Base-by-base conservation (phyloP, 192 early-diverging fungal genomes). In the Ambispora gerdemannii region DNA sequence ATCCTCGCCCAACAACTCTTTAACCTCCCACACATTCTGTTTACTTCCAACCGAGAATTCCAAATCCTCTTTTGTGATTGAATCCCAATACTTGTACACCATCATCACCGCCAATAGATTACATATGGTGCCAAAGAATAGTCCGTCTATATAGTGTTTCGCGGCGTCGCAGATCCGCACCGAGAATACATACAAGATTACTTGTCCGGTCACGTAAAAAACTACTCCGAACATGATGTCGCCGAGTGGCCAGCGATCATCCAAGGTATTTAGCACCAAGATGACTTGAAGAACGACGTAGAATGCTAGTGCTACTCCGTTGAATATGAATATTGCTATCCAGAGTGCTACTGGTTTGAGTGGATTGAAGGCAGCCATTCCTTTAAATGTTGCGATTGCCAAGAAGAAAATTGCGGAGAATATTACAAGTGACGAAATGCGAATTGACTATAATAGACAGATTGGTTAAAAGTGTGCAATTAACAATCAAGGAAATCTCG, bases 71-170 rank as follows among this genome's bases (percentile, higher is more conserved):
- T 94, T 95, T 13, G 93, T 95, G 60, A 95, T 94, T 28, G 85
- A 87, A 74, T 95, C 93, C 93, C 93, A 95, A 78, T 91, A 95
- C 78, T 95, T 95, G 83, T 95, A 95, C 15, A 95, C 92, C 90
- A 95, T 93, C 93, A 95, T 95, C 43, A 95, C 92, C 36, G 86
- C 89, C 63, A 95, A 72, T 31, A 95, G 78, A 1, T 86, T 92
- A 63, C 85, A 88, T 33, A 91, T 90, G 3, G 86, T 85, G 27
- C 87, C 89, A 82, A 95, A 95, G 82, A 95, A 95, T 75, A 95
- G 74, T n/a, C 93, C 93, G 72, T 95, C 93, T 11, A 95, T 82
- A 67, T 95, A 95, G 74, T 95, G 93, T 70, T 90, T 90, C 15
- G 87, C 89, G 62, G 86, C 74, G 51, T 88, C 85, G 78, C 93